Conservation (phyloP, 192 early-diverging fungal genomes). For the Backusella luteola region DNA sequence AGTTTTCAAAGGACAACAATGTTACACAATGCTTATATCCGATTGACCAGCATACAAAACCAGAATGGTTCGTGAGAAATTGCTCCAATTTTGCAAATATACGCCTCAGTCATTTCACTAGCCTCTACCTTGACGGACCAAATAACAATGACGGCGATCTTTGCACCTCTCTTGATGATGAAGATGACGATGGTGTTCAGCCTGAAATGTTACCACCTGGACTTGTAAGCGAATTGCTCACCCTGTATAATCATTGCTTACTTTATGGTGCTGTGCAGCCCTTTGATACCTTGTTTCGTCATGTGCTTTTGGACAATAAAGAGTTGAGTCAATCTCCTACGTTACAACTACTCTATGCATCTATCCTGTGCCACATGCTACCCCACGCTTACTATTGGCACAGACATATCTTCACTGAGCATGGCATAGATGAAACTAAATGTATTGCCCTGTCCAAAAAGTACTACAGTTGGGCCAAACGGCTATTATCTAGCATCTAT, state of each 20-base stretch:
- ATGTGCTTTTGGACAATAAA: conserved; percentile 7
- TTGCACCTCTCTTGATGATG: neutral
- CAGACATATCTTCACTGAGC: conserved; percentile 11
- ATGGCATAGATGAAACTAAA: conserved; percentile 13
- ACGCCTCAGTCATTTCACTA: conserved; percentile 31
- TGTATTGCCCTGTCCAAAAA: conserved; percentile 18
- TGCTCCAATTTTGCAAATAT: conserved; percentile 30
- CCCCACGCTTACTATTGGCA: conserved; percentile 36
- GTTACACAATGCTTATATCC: conserved; percentile 5
- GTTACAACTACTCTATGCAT: conserved; percentile 23
- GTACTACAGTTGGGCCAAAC: conserved; percentile 30
- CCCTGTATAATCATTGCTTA: conserved; percentile 26
- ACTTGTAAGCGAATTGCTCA: conserved; percentile 13
- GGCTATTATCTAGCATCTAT: conserved; percentile 25
- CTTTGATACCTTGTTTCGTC: conserved; percentile 16
- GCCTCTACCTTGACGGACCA: conserved; percentile 3
- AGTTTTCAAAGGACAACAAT: conserved; percentile 33
- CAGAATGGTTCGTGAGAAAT: conserved; percentile 23
- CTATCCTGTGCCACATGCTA: conserved; percentile 34
- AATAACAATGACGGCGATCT: neutral
- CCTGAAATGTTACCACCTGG: conserved; percentile 10
- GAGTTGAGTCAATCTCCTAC: neutral
- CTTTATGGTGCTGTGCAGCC: conserved; percentile 33
- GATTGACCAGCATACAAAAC: neutral
- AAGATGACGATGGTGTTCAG: neutral